phyloP scores from a whole-genome alignment of 129 eudicot genomes.

The Flaveria brownii region DNA sequence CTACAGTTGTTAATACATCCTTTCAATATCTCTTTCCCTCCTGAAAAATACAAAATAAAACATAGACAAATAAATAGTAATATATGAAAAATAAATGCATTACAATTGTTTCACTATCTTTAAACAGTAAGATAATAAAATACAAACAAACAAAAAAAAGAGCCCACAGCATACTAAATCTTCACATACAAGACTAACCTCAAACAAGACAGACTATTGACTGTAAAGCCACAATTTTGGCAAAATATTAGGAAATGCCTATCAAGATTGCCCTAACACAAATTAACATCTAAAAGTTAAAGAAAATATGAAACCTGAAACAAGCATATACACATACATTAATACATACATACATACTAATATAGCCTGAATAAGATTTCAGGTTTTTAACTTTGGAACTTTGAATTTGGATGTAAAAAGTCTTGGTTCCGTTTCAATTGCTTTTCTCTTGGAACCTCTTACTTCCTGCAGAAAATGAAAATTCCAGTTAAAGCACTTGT shows the following conservation, averaged over 20 bases:
- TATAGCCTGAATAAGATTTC: background rate
- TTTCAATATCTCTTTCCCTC: background rate
- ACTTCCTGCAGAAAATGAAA: constrained; percentile 33
- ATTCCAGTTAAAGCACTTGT: constrained; percentile 4
- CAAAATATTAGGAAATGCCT: background rate
- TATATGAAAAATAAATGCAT: background rate
- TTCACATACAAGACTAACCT: background rate
- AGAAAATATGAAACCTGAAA: constrained; percentile 3
- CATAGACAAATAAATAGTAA: background rate
- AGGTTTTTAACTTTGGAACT: constrained; percentile 62
- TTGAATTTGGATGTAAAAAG: constrained; percentile 67
- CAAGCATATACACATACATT: background rate
- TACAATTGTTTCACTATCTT: background rate
- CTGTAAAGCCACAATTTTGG: background rate
- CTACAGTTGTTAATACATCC: background rate
- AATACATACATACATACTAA: background rate
- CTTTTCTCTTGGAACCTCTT: constrained; percentile 55
- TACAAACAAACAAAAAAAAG: background rate
- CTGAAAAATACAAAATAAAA: background rate
- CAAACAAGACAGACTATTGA: background rate
- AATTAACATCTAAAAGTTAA: constrained; percentile 10
- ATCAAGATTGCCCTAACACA: constrained; percentile 3
- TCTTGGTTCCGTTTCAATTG: constrained; percentile 38
- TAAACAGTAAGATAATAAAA: constrained; percentile 11
- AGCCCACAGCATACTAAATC: background rate